Conservation (phyloP, 495 filamentous ascomycete genomes). For the Hyaloscypha variabilis region DNA sequence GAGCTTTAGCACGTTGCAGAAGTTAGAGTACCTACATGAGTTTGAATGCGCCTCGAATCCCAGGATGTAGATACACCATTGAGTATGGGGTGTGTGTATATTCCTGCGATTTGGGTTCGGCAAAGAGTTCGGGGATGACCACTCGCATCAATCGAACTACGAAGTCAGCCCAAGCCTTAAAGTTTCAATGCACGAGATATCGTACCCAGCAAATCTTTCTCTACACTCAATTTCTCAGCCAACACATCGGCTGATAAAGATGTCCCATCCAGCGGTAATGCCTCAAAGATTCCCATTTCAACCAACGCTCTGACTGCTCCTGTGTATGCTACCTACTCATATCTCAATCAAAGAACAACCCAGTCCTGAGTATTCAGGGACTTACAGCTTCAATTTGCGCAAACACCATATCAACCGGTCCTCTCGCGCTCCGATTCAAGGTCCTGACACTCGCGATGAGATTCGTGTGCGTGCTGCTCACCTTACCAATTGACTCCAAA, state of each 20-base stretch:
- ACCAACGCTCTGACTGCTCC: conserved; percentile 8
- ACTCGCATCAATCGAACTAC: conserved; percentile 27
- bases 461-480: conserved; percentile 1
- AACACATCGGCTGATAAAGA: neutral
- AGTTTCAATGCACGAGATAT: neutral
- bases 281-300: conserved; percentile 16
- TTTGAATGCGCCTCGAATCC: conserved; percentile 18
- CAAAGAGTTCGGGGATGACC: conserved; percentile 10
- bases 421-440: neutral
- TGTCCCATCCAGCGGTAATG: conserved; percentile 9
- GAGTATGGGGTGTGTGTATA: conserved; percentile 33
- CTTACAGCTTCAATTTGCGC: neutral
- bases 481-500: neutral
- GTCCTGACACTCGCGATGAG: neutral
- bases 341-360: neutral
- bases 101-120: conserved; percentile 19
- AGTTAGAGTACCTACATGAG: conserved; percentile 17
- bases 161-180: neutral
- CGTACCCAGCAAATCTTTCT: conserved; percentile 7
- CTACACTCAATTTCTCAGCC: conserved; percentile 11
- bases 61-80: conserved; percentile 25
- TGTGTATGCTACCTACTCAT: conserved; percentile 2
- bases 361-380: neutral
- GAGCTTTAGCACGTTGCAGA: neutral
- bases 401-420: conserved; percentile 1